Evolutionary conservation across 768 basidiomycete genomes (phyloP), one percentile per base, ranked within the genome.

Genomic region (Rhodotorula graminis): DNA sequence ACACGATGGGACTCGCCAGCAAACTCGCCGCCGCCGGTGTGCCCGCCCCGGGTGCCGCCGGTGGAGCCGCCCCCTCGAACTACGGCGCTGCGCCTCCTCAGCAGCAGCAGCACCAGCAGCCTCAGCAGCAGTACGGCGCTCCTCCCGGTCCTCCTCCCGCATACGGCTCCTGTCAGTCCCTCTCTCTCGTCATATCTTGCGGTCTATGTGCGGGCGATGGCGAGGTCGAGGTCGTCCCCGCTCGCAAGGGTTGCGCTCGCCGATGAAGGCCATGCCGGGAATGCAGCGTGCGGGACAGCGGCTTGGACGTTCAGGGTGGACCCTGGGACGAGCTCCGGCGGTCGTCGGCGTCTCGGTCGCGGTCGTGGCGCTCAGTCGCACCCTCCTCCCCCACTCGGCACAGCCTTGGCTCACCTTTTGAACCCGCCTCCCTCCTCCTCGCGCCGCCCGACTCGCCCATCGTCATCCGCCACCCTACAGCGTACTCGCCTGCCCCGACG

Each of bases 1-100:
- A 61, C n/a, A 33, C 23, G 5, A 47, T 66, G 56, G 72, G 69
- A 15, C 65, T 74, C 25, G 72, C 68, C 23, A n/a, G 58, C 25
- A 57, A 63, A 8, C 62, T 74, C 40, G 64, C 66, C 16, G 62
- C 68, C 3, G 72, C 69, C 0, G 64, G 65, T 25, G 63, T 69
- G 19, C 44, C 52, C 7, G 62, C 61, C 10, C 37, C 59, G 8
- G 58, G 58, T 37, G 52, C 44, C 12, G 44, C 8, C 37, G 47
- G 37, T 5, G 58, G 40, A 23, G 52, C 44, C 44, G 44, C 7
- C 37, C n/a, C 33, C 15, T 8, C 44, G 33, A 33, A 23, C 42
- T 47, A 11, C 21, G n/a, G 31, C 10, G 23, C 14, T 21, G 0
- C 31, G 16, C 44, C n/a, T 9, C 53, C 44, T 15, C 23, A 33